Percentiles rank a stretch among this genome's conserved stretches.
Conservation (phyloP, 2,329 filamentous ascomycete genomes). For the Colletotrichum sp. region DNA sequence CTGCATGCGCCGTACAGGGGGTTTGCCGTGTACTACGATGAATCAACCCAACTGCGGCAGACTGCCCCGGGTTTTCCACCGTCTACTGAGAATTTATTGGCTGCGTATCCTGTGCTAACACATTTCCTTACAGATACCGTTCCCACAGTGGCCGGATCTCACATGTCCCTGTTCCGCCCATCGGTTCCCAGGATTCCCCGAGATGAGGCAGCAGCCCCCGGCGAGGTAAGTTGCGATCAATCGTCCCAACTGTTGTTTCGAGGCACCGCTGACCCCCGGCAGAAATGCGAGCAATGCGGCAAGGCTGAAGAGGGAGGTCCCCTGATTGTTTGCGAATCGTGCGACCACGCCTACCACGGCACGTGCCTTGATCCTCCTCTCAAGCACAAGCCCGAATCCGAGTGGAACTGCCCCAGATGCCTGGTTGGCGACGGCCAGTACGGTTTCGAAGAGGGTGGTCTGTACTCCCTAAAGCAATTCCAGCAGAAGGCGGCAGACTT, state of each 20-base stretch:
- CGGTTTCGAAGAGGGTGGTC: conserved; percentile 93
- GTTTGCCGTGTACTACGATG: conserved; percentile 21
- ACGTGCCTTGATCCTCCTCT: conserved; percentile 88
- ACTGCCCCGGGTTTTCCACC: background rate
- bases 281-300: conserved; percentile 88
- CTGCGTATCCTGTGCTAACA: conserved; percentile 16
- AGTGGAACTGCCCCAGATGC: conserved; percentile 97
- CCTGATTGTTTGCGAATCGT: conserved; percentile 87
- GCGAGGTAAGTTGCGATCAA: conserved; percentile 40
- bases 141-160: conserved; percentile 91
- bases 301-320: conserved; percentile 75
- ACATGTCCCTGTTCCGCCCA: conserved; percentile 94
- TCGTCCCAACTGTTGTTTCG: background rate
- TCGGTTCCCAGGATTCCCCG: conserved; percentile 71
- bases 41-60: background rate
- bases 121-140: conserved; percentile 56
- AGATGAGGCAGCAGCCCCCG: conserved; percentile 52
- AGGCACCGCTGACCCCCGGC: conserved; percentile 24
- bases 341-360: conserved; percentile 86
- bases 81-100: background rate
- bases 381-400: conserved; percentile 76
- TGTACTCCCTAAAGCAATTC: conserved; percentile 95
- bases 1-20: conserved; percentile 18
- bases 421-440: conserved; percentile 96
- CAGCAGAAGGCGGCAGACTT: conserved; percentile 96